Conservation (phyloP, 495 filamentous ascomycete species). For the Pseudotulostoma volvatum region DNA sequence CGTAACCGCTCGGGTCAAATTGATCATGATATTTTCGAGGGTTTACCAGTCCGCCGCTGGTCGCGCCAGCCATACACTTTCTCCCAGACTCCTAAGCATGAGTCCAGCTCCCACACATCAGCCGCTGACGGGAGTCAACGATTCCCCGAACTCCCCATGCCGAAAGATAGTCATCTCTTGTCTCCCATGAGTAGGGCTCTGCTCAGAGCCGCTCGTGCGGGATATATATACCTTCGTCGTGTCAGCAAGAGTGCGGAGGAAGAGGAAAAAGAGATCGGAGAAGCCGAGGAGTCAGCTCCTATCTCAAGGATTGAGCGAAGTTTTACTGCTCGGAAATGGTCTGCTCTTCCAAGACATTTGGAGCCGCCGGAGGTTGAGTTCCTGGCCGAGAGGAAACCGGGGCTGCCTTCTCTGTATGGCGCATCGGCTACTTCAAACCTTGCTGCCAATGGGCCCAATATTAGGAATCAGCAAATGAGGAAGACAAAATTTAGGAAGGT, state of each 20-base stretch:
- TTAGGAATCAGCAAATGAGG: constrained; percentile 36
- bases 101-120: constrained; percentile 29
- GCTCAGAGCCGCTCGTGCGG: constrained; percentile 66
- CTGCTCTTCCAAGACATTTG: constrained; percentile 54
- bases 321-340: constrained; percentile 64
- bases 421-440: constrained; percentile 16
- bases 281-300: constrained; percentile 25
- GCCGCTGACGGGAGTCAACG: constrained; percentile 35
- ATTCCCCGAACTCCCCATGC: constrained; percentile 53
- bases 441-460: constrained; percentile 25
- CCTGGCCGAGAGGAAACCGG: constrained; percentile 73
- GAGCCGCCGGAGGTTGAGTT: constrained; percentile 66
- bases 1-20: constrained; percentile 60
- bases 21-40: constrained; percentile 93
- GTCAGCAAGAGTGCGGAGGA: constrained; percentile 26
- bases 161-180: constrained; percentile 70
- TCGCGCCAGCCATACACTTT: constrained; percentile 53
- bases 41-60: constrained; percentile 88
- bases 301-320: constrained; percentile 30
- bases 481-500: constrained; percentile 62
- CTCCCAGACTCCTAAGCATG: constrained; percentile 46
- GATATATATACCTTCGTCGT: constrained; percentile 42
- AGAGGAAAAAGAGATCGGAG: constrained; percentile 34
- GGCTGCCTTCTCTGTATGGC: constrained; percentile 40
- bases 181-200: constrained; percentile 65